Evolutionary conservation across 371 early-diverging fungal genomes (phyloP).

Genomic region (Mucor mucedo): DNA sequence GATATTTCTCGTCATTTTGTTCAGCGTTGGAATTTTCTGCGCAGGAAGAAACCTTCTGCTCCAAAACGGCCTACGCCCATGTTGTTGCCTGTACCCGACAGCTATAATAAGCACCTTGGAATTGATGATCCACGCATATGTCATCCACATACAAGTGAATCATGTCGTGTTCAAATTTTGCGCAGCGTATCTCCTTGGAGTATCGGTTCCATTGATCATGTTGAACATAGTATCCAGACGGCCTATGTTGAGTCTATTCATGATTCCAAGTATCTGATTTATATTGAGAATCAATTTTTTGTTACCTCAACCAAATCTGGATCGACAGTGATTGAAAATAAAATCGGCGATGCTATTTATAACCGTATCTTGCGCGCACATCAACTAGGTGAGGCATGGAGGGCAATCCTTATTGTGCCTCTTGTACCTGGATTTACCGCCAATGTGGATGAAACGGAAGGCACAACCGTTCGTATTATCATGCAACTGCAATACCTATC

Average conservation of each 20-base stretch:
- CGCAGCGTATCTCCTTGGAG: slow-evolving; percentile 70
- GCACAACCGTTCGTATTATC: slow-evolving; percentile 72
- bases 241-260: slow-evolving; percentile 79
- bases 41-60: slow-evolving; percentile 56
- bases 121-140: slow-evolving; percentile 17
- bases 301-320: slow-evolving; percentile 45
- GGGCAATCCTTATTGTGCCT: slow-evolving; percentile 84
- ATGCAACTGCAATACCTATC: slow-evolving; percentile 82
- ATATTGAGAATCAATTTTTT: slow-evolving; percentile 91
- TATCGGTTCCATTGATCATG: slow-evolving; percentile 50
- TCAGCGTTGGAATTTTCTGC: slow-evolving; percentile 89
- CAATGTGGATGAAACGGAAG: slow-evolving; percentile 73
- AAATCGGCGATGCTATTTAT: slow-evolving; percentile 75
- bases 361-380: slow-evolving; percentile 80
- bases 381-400: slow-evolving; percentile 62
- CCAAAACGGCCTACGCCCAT: slow-evolving; percentile 60
- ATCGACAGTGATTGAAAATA: slow-evolving; percentile 65
- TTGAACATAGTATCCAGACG: slow-evolving; percentile 73
- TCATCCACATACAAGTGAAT: slow-evolving; percentile 33
- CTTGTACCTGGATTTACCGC: slow-evolving; percentile 87
- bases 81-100: slow-evolving; percentile 74
- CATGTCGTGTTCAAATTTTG: slow-evolving; percentile 67
- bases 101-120: slow-evolving; percentile 17
- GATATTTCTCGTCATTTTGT: slow-evolving; percentile 89
- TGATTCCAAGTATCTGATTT: slow-evolving; percentile 80